These are phyloP conservation scores for Eremomyces bilateralis DNA, from an alignment of 495 filamentous ascomycete species.

Conservation along the genomic window DNA sequence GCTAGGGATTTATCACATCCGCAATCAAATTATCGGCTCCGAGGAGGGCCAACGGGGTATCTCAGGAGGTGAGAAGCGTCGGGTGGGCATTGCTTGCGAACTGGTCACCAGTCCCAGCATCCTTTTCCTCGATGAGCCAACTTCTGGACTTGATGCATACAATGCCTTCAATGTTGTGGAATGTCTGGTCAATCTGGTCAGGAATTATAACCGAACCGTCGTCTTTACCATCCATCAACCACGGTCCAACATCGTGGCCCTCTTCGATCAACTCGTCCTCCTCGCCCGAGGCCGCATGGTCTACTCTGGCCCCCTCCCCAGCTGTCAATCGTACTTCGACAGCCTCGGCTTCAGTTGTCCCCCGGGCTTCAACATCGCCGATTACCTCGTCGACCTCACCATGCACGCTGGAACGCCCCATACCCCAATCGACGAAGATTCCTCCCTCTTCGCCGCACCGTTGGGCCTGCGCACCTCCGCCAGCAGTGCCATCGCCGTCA, in stretches of 20 bases:
- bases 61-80: constrained; percentile 87
- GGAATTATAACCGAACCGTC: constrained; percentile 87
- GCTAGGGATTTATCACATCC: constrained; percentile 78
- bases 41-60: constrained; percentile 92
- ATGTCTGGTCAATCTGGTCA: constrained; percentile 82
- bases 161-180: constrained; percentile 97
- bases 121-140: constrained; percentile 91
- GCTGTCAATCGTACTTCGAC: constrained; percentile 85
- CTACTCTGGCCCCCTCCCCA: constrained; percentile 75
- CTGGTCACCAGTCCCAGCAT: constrained; percentile 95
- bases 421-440: constrained; percentile 35
- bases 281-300: constrained; percentile 77
- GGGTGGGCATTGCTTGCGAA: constrained; percentile 94
- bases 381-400: constrained; percentile 89
- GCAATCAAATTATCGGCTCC: constrained; percentile 87
- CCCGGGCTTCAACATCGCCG: constrained; percentile 94
- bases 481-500: constrained; percentile 74
- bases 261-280: constrained; percentile 84
- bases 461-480: constrained; percentile 46
- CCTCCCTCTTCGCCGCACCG: constrained; percentile 16
- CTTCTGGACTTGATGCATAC: constrained; percentile 83
- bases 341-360: constrained; percentile 77
- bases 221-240: constrained; percentile 98
- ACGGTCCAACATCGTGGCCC: constrained; percentile 98
- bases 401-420: constrained; percentile 63